phyloP scores from a whole-genome alignment of 2,329 filamentous ascomycete species.

The Fonsecaea monophora region DNA sequence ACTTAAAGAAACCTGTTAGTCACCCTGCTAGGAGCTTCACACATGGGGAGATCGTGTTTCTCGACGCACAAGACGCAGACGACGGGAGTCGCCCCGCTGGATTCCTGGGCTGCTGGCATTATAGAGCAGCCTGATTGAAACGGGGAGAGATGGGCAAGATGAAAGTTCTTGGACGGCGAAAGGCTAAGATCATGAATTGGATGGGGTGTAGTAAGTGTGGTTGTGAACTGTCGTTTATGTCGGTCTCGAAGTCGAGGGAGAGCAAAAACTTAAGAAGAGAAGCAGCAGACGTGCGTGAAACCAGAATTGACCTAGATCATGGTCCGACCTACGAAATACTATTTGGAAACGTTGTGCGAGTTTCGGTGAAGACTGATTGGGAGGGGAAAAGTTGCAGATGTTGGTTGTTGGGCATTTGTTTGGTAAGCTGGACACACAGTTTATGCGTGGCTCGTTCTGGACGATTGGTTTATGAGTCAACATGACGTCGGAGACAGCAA shows the following conservation, averaged over 20 bases:
- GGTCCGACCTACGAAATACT: background rate
- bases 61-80: conserved; percentile 81
- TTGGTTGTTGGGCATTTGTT: background rate
- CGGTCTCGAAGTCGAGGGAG: background rate
- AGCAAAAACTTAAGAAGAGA: conserved; percentile 6
- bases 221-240: background rate
- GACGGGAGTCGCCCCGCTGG: conserved; percentile 64
- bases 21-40: conserved; percentile 20
- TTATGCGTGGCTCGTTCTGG: background rate
- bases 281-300: background rate
- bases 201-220: background rate
- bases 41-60: conserved; percentile 7
- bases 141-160: background rate
- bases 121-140: background rate
- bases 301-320: background rate
- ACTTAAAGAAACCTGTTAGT: conserved; percentile 51
- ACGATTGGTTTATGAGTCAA: conserved; percentile 30
- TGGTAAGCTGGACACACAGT: background rate
- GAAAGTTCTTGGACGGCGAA: background rate
- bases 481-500: conserved; percentile 27
- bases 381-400: background rate
- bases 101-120: conserved; percentile 59
- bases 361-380: background rate
- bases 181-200: background rate
- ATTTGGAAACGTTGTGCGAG: background rate